Conservation (phyloP, 306 rosid genomes). For the Inga laurina region DNA sequence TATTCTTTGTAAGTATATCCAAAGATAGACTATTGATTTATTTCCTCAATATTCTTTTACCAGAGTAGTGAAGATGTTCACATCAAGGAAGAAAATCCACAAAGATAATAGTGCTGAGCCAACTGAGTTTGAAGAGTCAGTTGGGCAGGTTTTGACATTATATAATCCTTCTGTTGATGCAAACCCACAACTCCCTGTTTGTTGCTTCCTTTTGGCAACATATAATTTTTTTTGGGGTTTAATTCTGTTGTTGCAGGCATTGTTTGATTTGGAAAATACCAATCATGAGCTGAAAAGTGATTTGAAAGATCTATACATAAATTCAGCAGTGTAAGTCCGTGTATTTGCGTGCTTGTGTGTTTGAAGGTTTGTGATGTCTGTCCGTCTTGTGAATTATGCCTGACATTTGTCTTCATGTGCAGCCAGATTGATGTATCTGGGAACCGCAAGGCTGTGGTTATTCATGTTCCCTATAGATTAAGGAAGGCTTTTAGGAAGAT, state of each 20-base stretch:
- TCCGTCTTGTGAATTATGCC: neutral
- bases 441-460: constrained; percentile 80
- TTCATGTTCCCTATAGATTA: constrained; percentile 78
- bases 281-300: constrained; percentile 88
- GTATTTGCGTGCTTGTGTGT: neutral
- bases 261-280: constrained; percentile 83
- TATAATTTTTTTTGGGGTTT: neutral
- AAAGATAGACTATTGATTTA: neutral
- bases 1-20: neutral
- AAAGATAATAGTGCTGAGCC: constrained; percentile 76
- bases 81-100: constrained; percentile 70
- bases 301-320: constrained; percentile 83
- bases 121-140: constrained; percentile 71
- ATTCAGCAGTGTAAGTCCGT: constrained; percentile 74
- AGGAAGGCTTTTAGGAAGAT: constrained; percentile 87
- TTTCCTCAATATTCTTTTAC: neutral
- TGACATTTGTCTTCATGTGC: constrained; percentile 23
- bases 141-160: constrained; percentile 63
- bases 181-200: neutral
- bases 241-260: constrained; percentile 48
- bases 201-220: neutral
- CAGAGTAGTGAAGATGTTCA: constrained; percentile 55
- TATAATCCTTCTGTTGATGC: neutral
- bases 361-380: neutral
- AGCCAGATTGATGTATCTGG: constrained; percentile 84